These are phyloP conservation scores for Phytopythium cucurbitacearum DNA, from an alignment of 352 stramenopile species.

Conservation along the genomic window DNA sequence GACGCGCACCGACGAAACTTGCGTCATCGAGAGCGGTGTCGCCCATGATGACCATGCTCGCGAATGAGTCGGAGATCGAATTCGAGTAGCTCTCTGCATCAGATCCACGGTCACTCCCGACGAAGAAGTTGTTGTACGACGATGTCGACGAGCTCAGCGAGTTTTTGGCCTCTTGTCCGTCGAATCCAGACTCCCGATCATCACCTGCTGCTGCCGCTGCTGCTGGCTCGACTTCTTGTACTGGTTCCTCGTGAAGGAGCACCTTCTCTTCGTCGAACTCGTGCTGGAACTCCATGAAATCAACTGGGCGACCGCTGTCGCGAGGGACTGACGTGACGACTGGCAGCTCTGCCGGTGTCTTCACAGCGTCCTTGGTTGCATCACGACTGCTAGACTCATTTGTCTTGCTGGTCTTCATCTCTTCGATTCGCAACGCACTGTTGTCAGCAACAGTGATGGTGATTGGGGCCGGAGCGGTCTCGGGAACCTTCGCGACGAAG, in stretches of 20 bases:
- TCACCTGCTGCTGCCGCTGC: too few relatives aligned
- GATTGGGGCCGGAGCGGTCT: too few relatives aligned
- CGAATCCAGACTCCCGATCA: too few relatives aligned
- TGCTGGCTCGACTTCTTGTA: too few relatives aligned
- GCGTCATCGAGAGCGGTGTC: slow-evolving; percentile 15
- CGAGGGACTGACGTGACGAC: neutral
- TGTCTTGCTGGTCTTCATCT: too few relatives aligned
- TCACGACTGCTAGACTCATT: too few relatives aligned
- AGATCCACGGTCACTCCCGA: slow-evolving; percentile 12
- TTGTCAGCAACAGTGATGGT: too few relatives aligned
- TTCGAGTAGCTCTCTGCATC: slow-evolving; percentile 16
- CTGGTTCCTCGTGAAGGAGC: neutral
- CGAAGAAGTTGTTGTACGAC: slow-evolving; percentile 27
- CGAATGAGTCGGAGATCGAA: slow-evolving; percentile 23
- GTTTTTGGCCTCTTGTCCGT: neutral
- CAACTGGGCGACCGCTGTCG: neutral
- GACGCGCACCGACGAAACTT: slow-evolving; percentile 7
- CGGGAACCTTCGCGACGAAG: too few relatives aligned
- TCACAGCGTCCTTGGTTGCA: neutral
- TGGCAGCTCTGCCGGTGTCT: neutral
- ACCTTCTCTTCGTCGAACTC: slow-evolving; percentile 3
- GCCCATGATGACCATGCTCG: slow-evolving; percentile 23
- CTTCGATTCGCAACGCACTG: too few relatives aligned
- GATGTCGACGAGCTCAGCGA: slow-evolving; percentile 2
- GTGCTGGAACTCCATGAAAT: slow-evolving; percentile 1